Base-by-base conservation (phyloP, 352 stramenopile species). In the Globisporangium yorkense region DNA sequence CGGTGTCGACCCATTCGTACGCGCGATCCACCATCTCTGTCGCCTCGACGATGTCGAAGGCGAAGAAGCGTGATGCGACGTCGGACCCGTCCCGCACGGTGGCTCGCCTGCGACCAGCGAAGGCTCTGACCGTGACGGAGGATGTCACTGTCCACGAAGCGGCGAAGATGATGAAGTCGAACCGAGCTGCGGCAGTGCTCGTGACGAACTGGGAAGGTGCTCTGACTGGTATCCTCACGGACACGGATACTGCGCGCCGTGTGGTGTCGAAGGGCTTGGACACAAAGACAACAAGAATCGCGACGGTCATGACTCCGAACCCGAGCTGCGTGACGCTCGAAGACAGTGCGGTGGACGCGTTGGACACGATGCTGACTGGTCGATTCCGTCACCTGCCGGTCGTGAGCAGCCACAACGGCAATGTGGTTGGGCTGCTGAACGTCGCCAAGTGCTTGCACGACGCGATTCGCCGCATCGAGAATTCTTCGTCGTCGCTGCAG, bases 361-460 rank as follows among this genome's bases (percentile, higher is more conserved):
- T 96, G 48, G 79, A 94, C 51, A 93, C 76, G 50, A 96, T 96
- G 87, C 70, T 96, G 20, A 88, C 68, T 8, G 87, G 87, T 7
- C 84, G 81, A n/a, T 99, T 99, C 75, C 92, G 94, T 27, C 96
- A 99, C 62, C 76, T 99, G 44, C 97, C 97, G 21, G 97, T 99
- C 0, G 80, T 98, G 5, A 92, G 84, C 53, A 71, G 74, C 9
- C 62, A 81, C 40, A 84, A 68, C 24, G 87, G 84, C 8, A 83
- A 79, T 21, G 94, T 99, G 41, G 89, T 97, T 15, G 97, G 97
- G 12, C 61, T 99, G 12, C 75, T 99, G 12, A 98, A 99, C 61
- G 98, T 99, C 52, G 94, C 94, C 1, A 99, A 99, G 75, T 99
- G 97, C 59, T 68, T 99, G 52, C 97, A 99, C 69, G 97, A 99